These are phyloP conservation scores for Malus asiatica DNA, from an alignment of 306 rosid species.

Conservation along the genomic window DNA sequence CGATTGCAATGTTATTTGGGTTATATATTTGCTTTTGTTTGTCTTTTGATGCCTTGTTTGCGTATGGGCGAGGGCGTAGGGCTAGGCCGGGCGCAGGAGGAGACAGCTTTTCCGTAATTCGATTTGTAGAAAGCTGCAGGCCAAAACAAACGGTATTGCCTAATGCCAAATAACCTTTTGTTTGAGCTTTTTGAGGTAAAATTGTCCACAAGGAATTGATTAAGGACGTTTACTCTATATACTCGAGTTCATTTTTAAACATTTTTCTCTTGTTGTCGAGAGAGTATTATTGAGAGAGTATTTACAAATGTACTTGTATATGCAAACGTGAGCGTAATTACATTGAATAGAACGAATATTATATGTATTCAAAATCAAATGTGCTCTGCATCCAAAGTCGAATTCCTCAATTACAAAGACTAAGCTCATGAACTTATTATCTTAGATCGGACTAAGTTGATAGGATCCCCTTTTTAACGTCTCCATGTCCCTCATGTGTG, in stretches of 20 bases:
- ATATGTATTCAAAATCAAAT: too few species aligned
- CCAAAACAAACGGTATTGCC: background rate
- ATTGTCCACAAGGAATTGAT: too few species aligned
- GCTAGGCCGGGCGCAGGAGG: background rate
- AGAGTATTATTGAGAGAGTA: too few species aligned
- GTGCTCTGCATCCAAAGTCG: background rate
- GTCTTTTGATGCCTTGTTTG: conserved; percentile 20
- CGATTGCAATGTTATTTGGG: conserved; percentile 15
- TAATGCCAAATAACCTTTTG: background rate
- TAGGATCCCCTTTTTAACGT: too few species aligned
- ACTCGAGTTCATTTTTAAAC: too few species aligned
- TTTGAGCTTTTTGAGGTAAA: background rate
- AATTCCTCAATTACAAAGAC: too few species aligned
- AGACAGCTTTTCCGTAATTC: conserved; percentile 12
- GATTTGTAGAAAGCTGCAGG: conserved; percentile 1
- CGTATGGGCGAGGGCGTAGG: conserved; percentile 17
- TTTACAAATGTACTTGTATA: too few species aligned
- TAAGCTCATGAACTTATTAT: too few species aligned
- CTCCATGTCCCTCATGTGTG: too few species aligned
- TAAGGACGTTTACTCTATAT: too few species aligned
- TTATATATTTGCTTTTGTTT: background rate
- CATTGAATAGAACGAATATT: background rate
- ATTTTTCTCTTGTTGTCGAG: too few species aligned
- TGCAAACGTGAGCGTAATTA: background rate
- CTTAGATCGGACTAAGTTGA: too few species aligned